phyloP scores from a whole-genome alignment of 352 stramenopile species.

The Phytopythium vexans region DNA sequence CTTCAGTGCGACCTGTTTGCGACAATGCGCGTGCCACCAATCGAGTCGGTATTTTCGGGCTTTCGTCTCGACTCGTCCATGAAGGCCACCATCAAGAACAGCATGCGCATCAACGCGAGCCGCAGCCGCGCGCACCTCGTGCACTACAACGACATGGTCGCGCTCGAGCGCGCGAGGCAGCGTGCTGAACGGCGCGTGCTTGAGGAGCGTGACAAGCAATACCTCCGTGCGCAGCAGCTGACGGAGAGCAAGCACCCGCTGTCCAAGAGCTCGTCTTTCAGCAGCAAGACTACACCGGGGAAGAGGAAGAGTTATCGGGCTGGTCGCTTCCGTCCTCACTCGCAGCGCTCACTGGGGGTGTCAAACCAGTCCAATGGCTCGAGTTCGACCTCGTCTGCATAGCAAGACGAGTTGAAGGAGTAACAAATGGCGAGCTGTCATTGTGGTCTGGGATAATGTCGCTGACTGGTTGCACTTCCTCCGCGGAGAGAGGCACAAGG shows the following conservation, averaged over 20 bases:
- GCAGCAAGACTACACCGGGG: conserved; percentile 39
- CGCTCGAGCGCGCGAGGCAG: conserved; percentile 43
- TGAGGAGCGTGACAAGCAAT: conserved; percentile 63
- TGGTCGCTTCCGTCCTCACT: conserved; percentile 36
- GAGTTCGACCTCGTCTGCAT: conserved; percentile 18
- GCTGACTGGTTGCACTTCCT: no score
- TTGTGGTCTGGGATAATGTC: no score
- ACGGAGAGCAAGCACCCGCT: conserved; percentile 25
- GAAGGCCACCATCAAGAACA: conserved; percentile 70
- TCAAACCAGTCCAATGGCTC: conserved; percentile 14
- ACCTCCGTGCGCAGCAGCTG: conserved; percentile 52
- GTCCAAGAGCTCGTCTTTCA: conserved; percentile 28
- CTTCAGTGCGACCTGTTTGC: conserved; percentile 41
- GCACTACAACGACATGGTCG: conserved; percentile 61
- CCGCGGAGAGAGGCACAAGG: no score
- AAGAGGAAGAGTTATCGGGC: conserved; percentile 53
- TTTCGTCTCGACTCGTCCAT: conserved; percentile 72
- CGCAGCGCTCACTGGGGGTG: conserved; percentile 24
- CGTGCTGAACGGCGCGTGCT: conserved; percentile 64
- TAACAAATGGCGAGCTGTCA: no score
- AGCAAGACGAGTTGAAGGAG: neutral
- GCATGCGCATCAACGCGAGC: conserved; percentile 76
- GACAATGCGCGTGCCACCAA: conserved; percentile 29
- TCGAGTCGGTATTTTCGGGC: conserved; percentile 51
- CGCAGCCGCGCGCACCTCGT: conserved; percentile 67